Evolutionary conservation across 2,329 filamentous ascomycete genomes (phyloP).

Genomic region (Cadophora sp.): DNA sequence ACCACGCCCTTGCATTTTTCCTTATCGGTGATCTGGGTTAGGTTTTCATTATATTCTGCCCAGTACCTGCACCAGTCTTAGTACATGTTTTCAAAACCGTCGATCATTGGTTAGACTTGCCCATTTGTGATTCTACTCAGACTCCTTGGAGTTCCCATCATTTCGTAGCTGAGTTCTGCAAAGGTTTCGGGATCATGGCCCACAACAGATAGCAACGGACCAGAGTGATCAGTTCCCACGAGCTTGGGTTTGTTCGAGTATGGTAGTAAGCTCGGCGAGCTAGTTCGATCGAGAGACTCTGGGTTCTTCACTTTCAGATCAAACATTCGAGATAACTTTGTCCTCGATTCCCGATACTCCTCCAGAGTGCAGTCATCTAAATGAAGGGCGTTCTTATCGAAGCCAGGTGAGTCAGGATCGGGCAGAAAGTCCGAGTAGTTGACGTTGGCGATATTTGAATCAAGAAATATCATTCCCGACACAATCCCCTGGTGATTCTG

Average conservation of each 20-base stretch:
- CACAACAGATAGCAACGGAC: slow-evolving; percentile 37
- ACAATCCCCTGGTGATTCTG: slow-evolving; percentile 24
- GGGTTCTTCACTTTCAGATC: slow-evolving; percentile 41
- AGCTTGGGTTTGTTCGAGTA: slow-evolving; percentile 41
- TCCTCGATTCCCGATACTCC: slow-evolving; percentile 41
- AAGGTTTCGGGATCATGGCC: slow-evolving; percentile 42
- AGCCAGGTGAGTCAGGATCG: slow-evolving; percentile 39
- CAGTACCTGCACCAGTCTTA: slow-evolving; percentile 39
- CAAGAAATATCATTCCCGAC: slow-evolving; percentile 43
- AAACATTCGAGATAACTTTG: slow-evolving; percentile 40
- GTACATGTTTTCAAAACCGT: not conserved
- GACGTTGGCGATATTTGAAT: slow-evolving; percentile 45
- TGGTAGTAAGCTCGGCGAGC: slow-evolving; percentile 36
- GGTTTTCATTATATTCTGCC: slow-evolving; percentile 39
- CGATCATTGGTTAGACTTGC: slow-evolving; percentile 22
- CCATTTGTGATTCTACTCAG: slow-evolving; percentile 44
- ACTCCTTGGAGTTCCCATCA: slow-evolving; percentile 43
- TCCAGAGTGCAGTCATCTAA: slow-evolving; percentile 39
- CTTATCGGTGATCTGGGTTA: slow-evolving; percentile 41
- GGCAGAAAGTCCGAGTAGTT: slow-evolving; percentile 43
- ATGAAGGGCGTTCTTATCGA: slow-evolving; percentile 30
- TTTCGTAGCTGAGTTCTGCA: slow-evolving; percentile 41
- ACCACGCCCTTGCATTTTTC: slow-evolving; percentile 38
- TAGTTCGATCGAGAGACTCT: slow-evolving; percentile 42
- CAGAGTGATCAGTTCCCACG: slow-evolving; percentile 36